Evolutionary conservation across 139 green algal genomes (phyloP), one percentile per base, ranked within the genome.

Genomic region (Haematococcus lacustris): DNA sequence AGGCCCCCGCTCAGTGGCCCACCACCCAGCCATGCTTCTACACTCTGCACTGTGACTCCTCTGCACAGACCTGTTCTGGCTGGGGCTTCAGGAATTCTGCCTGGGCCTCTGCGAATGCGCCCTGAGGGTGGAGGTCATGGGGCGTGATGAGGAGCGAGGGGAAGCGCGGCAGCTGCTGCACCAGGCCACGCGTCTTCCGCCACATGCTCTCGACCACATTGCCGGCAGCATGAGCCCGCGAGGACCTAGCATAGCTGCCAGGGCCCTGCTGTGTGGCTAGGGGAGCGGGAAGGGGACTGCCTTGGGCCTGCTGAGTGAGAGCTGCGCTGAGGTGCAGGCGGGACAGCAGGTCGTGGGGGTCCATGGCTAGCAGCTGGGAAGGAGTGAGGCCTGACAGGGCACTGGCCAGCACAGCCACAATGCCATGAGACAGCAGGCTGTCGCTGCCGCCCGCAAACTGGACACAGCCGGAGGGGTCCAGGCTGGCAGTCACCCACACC

Each of bases 41-140:
- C n/a, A n/a, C n/a, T n/a, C n/a, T n/a, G n/a, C n/a, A n/a, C n/a
- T n/a, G n/a, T n/a, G n/a, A n/a, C 62, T 32, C 26, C 57, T 7
- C 30, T 26, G 28, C 25, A 26, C 67, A 2, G 25, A 80, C 79
- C 71, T 78, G 60, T 51, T 75, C 53, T 33, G 3, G 32, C 21
- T 91, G 53, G 23, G 88, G 88, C 62, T 83, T 41, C 28, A 97
- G 80, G 83, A 89, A 97, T 68, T 81, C 71, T 6, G 87, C 88
- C 71, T 97, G 93, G 9, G 92, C 88, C 75, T 93, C 83, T 0
- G 94, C 94, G 80, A 98, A 98, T 0, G 83, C 60, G 32, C 94
- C 94, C 70, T 86, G 78, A 3, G 86, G 82, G n/a, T 57, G 30
- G 21, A 94, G 71, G 6, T 34, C 67, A 38, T 87, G 76, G 0